Base-by-base conservation (phyloP, 148 eudicot genomes). In the Diospyros kaki region DNA sequence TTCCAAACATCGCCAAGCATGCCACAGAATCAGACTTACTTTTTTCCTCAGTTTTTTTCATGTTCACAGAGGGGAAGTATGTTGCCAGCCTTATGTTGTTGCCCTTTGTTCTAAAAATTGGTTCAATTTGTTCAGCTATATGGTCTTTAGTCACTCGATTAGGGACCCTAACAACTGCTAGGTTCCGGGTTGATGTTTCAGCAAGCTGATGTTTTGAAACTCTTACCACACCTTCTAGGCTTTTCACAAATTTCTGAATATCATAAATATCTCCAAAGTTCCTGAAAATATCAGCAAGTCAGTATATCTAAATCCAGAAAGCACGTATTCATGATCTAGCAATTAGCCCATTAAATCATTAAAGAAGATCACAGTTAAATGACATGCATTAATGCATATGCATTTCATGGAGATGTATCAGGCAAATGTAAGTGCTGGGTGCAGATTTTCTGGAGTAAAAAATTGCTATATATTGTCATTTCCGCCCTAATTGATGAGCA, bases 1-100 rank as follows among this genome's bases (percentile, higher is more conserved):
- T 79, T 75, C 89, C 90, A 84, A 92, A 95, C 98, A 95, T 95
- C 50, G 90, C 92, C 83, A 87, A 83, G 79, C 98, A 95, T 54
- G 92, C 90, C 73, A 86, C 80, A 12, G 94, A 77, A 53, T 90
- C 85, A 6, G 43, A 64, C 48, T 85, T 80, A 17, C 80, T 79
- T 69, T 75, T 75, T 72, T 77, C 77, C 53, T 82, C 73, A 1
- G 75, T 77, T 81, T 81, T 89, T 75, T 79, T 89, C 97, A 92
- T 92, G 71, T 95, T 89, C 60, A 89, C 86, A 10, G 98, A 92
- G 1, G 96, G 90, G 79, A 95, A 95, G 81, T 90, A 90, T 48
- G 97, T 95, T 17, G 85, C 94, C 51, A 95, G 85, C 79, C 98
- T 90, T 67, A 95, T 74, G 80, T 95, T 74, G 80, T 95, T 90